Base-by-base conservation (phyloP, 352 stramenopile genomes). In the Salisapilia sapeloensis region DNA sequence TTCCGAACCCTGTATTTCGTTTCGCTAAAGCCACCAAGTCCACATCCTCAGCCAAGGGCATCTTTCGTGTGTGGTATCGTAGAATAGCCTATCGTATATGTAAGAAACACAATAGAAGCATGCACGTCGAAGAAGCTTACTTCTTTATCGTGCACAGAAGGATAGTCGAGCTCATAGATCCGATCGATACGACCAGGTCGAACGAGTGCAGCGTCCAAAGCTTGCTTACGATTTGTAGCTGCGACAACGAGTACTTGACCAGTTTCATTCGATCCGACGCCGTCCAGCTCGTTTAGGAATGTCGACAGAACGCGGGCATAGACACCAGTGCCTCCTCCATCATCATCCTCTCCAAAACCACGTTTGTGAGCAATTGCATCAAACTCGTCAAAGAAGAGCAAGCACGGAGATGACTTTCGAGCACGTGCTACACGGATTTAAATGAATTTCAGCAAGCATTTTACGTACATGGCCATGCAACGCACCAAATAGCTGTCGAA, bases 341-440 rank as follows among this genome's bases (percentile, higher is more conserved):
- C 53, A n/a, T 50, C 49, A 7, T 14, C 45, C 26, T 41, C 43
- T 27, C 42, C 51, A 29, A 81, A 83, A 18, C 61, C 69, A 2
- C 76, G 64, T 34, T 84, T 83, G 43, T 82, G 59, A 2, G 67
- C 59, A 35, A 84, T 84, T n/a, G 67, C 51, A 44, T 87, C 66
- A 42, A 86, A 79, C 26, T 89, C 69, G 38, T 92, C 76, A 40
- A 92, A 89, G 38, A 92, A 86, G 9, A 89, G 42, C 19, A 89
- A 42, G 37, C 72, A 87, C 13, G 76, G 76, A 15, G 76, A 60
- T 3, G 72, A 62, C 5, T 53, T 51, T 22, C 72, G 70, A 21
- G 72, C 76, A 30, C 72, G 65, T 23, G 67, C 64, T 85, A 34
- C 17, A 33, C n/a, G 5, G 11, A 21, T 1, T 2, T 8, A 16